phyloP scores from a whole-genome alignment of 192 early-diverging fungal genomes.

The Dimargaris cristalligena region DNA sequence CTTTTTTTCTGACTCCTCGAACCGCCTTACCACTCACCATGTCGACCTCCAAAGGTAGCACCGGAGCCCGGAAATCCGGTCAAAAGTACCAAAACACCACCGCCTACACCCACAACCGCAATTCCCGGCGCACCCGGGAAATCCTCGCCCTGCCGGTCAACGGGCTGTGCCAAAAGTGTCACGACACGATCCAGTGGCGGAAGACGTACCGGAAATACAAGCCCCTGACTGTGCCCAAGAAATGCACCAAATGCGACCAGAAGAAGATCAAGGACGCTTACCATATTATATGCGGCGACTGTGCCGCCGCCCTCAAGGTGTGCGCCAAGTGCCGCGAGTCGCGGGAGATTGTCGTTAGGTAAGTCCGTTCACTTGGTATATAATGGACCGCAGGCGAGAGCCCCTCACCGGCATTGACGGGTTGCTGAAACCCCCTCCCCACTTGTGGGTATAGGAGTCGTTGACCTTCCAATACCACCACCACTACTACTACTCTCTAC shows the following conservation, averaged over 20 bases:
- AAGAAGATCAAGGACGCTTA: slow-evolving; percentile 85
- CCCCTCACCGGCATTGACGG: neutral
- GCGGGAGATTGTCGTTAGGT: slow-evolving; percentile 39
- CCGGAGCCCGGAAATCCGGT: slow-evolving; percentile 43
- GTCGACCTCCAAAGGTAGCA: slow-evolving; percentile 20
- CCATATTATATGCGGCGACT: slow-evolving; percentile 81
- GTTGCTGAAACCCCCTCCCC: no score
- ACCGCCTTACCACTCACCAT: neutral
- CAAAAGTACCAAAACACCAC: slow-evolving; percentile 85
- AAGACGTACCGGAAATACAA: slow-evolving; percentile 97
- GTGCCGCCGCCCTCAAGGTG: slow-evolving; percentile 59
- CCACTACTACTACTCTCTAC: no score
- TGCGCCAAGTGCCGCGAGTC: slow-evolving; percentile 83
- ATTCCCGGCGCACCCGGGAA: slow-evolving; percentile 53
- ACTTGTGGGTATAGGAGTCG: neutral
- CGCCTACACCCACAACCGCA: slow-evolving; percentile 76
- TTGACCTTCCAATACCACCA: no score
- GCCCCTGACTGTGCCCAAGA: slow-evolving; percentile 77
- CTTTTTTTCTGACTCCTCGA: neutral
- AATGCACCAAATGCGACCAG: slow-evolving; percentile 54
- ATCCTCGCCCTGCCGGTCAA: slow-evolving; percentile 64
- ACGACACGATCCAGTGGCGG: slow-evolving; percentile 59
- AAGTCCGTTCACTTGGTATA: slow-evolving; percentile 5
- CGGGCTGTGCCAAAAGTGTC: slow-evolving; percentile 62
- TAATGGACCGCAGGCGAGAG: neutral